These are phyloP conservation scores for Naganishia cerealis DNA, from an alignment of 1,284 basidiomycete genomes.

Conservation along the genomic window DNA sequence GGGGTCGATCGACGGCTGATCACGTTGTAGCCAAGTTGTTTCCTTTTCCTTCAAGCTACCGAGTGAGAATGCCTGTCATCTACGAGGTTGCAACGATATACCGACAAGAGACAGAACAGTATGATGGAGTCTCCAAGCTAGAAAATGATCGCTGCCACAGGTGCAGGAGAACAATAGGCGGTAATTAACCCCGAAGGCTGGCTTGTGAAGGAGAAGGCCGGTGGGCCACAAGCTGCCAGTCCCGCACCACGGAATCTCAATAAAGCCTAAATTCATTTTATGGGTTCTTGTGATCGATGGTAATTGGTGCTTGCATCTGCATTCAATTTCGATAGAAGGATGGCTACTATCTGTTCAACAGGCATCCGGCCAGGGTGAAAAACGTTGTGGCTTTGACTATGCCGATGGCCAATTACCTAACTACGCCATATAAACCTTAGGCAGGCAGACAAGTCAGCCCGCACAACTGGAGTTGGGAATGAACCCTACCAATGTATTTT, in stretches of 20 bases:
- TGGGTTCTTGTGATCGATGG: neutral
- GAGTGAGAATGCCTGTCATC: neutral
- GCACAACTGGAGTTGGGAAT: too few relatives aligned
- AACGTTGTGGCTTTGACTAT: too few relatives aligned
- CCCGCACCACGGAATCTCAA: neutral
- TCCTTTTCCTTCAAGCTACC: neutral
- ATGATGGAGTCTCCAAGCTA: neutral
- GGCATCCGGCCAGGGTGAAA: too few relatives aligned
- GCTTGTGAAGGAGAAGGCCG: neutral
- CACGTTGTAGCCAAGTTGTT: neutral
- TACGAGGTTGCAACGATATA: neutral
- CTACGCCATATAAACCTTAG: too few relatives aligned
- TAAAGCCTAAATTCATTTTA: neutral
- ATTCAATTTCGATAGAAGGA: neutral
- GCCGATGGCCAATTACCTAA: too few relatives aligned
- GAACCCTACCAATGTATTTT: too few relatives aligned
- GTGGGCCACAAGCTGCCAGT: conserved; percentile 1
- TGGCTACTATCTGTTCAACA: too few relatives aligned
- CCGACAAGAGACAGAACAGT: neutral
- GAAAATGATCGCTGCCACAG: neutral
- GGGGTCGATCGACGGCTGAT: neutral
- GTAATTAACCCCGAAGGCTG: conserved; percentile 2
- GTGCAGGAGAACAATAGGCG: neutral
- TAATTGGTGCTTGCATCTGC: conserved; percentile 1
- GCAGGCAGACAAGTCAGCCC: too few relatives aligned